phyloP scores from a whole-genome alignment of 2,329 filamentous ascomycete species.

The Sclerotinia borealis region DNA sequence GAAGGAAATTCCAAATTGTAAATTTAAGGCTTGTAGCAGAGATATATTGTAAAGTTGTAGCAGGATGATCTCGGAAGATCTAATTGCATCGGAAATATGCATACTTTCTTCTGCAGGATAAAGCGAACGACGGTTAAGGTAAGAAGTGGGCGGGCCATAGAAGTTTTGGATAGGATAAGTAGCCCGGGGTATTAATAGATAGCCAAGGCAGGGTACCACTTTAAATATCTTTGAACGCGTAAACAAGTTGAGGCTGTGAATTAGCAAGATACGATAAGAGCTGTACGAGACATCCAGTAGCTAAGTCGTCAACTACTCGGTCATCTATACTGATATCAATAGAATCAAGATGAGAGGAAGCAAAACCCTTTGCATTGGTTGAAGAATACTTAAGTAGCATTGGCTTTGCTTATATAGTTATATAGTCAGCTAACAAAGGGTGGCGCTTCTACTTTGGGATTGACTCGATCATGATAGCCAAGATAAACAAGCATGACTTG shows the following conservation, averaged over 20 bases:
- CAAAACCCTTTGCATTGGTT: not conserved
- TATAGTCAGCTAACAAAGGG: not conserved
- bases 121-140: not conserved
- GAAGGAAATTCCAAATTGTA: not conserved
- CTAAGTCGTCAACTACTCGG: not conserved
- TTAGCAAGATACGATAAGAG: too few species aligned
- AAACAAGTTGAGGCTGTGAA: not conserved
- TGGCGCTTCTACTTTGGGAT: not conserved
- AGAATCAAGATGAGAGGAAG: not conserved
- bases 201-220: not conserved
- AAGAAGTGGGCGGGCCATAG: not conserved
- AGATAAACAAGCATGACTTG: not conserved
- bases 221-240: conserved; percentile 2
- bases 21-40: too few species aligned
- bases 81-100: not conserved
- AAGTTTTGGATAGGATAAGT: not conserved
- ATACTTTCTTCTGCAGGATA: not conserved
- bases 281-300: not conserved
- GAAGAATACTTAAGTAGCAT: not conserved
- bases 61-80: not conserved
- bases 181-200: conserved; percentile 1
- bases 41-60: too few species aligned
- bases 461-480: not conserved
- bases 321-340: not conserved
- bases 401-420: too few species aligned